These are phyloP conservation scores for Eucalyptus sideroxylon DNA, from an alignment of 345 rosid genomes.

Conservation along the genomic window DNA sequence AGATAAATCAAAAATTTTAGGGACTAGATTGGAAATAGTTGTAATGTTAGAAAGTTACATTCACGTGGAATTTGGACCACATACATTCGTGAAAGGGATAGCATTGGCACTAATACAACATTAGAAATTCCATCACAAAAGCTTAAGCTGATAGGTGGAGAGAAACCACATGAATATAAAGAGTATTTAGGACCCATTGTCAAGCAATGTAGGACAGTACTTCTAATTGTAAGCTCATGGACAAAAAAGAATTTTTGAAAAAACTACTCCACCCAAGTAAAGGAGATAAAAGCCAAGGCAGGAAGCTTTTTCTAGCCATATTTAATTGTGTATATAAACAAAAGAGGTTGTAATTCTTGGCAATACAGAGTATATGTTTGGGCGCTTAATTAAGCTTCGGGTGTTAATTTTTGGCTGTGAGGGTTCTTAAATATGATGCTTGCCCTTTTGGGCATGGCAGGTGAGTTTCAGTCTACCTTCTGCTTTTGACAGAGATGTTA, in stretches of 20 bases:
- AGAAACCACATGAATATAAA: background rate
- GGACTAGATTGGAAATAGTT: background rate
- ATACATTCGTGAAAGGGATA: background rate
- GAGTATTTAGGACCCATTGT: background rate
- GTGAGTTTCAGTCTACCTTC: background rate
- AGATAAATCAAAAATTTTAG: background rate
- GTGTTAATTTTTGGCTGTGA: background rate
- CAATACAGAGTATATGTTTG: background rate
- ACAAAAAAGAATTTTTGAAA: background rate
- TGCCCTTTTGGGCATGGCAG: background rate
- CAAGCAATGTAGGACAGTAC: background rate
- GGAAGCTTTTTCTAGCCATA: background rate
- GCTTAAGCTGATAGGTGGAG: background rate
- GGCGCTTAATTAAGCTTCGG: background rate
- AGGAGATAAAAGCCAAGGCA: background rate
- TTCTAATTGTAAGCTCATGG: background rate
- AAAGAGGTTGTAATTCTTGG: background rate
- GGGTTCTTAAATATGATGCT: background rate
- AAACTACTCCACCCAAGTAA: background rate
- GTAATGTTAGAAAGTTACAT: background rate
- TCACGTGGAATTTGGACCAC: background rate
- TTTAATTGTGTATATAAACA: background rate
- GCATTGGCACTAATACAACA: background rate
- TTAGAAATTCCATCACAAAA: background rate
- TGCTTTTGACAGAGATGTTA: background rate